Base-by-base conservation (phyloP, 148 eudicot genomes). In the Bassia scoparia region DNA sequence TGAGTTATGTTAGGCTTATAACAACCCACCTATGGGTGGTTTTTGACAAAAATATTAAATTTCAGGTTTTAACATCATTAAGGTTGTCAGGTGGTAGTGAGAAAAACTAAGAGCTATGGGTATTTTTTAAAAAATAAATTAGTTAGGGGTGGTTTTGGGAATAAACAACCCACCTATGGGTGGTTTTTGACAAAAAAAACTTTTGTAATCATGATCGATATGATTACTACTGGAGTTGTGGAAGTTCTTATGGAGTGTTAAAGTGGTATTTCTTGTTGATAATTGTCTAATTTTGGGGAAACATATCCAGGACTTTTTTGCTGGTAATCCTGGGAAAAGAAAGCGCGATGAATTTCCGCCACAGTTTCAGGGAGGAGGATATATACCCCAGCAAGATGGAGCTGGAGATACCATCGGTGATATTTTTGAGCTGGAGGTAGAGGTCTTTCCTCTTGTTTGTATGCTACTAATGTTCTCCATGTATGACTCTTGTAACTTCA, bases 311-410 rank as follows among this genome's bases (percentile, higher is more conserved):
- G 98, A 93, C 56, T 87, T 93, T 87, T 86, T 93, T 78, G 70
- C 76, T 46, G 66, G 80, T 53, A 59, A 90, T 72, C 96, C 89
- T 72, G 98, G 90, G 69, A 93, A 93, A 80, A 86, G 96, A 26
- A 93, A 90, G 72, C 90, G 96, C 46, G 98, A 90, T 34, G 96
- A 90, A 26, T 69, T 86, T 66, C 82, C 91, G 60, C 71, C 91
- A 67, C 91, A 75, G 29, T 82, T 83, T 79, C 86, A 64, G 70
- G 66, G 76, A 48, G 84, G 88, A 75, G 90, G 98, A 62, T 90
- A 83, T 81, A 90, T 93, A 73, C 94, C 96, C 16, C 98, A 93
- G 78, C 90, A 83, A 81, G 98, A 93, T 84, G 98, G 98, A 73
- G 86, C 96, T 83, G 90, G 83, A 64, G 97, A 88, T 83, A 72